A percentile compares a stretch with the other conserved stretches of the same genome.
Conservation (phyloP, 1,284 basidiomycete genomes). For the Ustilago crameri region DNA sequence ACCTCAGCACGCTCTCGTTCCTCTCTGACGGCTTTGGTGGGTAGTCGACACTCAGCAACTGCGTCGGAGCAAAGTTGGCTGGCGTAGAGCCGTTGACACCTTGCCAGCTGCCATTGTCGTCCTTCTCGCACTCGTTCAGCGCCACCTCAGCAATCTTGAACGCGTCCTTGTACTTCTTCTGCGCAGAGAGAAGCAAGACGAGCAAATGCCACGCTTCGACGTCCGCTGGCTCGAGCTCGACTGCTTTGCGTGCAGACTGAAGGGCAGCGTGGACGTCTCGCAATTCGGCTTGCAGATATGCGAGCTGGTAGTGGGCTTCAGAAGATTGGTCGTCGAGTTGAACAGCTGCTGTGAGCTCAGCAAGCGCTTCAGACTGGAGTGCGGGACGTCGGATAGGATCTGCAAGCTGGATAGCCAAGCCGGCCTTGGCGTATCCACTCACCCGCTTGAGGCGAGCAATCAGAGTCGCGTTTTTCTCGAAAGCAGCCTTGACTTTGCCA, state of each 20-base stretch:
- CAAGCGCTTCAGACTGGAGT: slow-evolving; percentile 33
- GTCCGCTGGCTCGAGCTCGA: slow-evolving; percentile 79
- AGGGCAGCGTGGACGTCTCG: slow-evolving; percentile 79
- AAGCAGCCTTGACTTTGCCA: slow-evolving; percentile 32
- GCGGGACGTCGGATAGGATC: slow-evolving; percentile 36
- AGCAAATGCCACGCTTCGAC: slow-evolving; percentile 91
- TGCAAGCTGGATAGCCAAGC: slow-evolving; percentile 40
- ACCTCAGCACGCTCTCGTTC: slow-evolving; percentile 82
- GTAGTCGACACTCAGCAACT: slow-evolving; percentile 71
- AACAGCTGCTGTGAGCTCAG: slow-evolving; percentile 74
- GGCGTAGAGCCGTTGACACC: slow-evolving; percentile 59
- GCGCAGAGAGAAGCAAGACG: slow-evolving; percentile 81
- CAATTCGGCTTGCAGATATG: slow-evolving; percentile 73
- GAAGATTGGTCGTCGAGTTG: slow-evolving; percentile 74
- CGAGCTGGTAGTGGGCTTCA: slow-evolving; percentile 73
- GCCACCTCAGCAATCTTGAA: slow-evolving; percentile 79
- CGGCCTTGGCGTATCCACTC: slow-evolving; percentile 46
- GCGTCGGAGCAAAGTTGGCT: slow-evolving; percentile 48
- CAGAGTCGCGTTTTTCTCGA: slow-evolving; percentile 20
- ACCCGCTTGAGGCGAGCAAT: slow-evolving; percentile 49
- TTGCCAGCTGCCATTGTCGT: slow-evolving; percentile 69
- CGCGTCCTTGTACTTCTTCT: slow-evolving; percentile 84
- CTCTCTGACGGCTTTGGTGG: slow-evolving; percentile 75
- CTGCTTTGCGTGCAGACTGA: slow-evolving; percentile 76
- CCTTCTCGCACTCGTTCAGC: slow-evolving; percentile 59